phyloP scores from a whole-genome alignment of 495 filamentous ascomycete genomes.

The Annulohypoxylon nitens region DNA sequence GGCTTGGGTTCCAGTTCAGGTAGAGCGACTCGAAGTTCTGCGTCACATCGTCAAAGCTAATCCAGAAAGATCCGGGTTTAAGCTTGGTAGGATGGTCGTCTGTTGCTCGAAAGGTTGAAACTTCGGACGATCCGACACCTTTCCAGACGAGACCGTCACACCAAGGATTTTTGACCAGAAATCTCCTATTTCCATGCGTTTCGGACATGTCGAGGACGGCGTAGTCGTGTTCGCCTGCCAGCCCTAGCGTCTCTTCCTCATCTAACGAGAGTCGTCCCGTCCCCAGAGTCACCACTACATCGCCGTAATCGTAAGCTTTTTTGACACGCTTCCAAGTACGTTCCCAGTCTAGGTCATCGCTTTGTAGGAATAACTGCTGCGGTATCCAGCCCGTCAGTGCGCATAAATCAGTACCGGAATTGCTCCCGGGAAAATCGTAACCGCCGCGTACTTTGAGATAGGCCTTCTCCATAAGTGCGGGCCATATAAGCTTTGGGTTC shows the following conservation, averaged over 20 bases:
- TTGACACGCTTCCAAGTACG: conserved; percentile 84
- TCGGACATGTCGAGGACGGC: conserved; percentile 84
- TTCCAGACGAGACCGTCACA: conserved; percentile 80
- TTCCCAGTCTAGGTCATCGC: conserved; percentile 79
- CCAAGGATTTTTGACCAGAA: conserved; percentile 98
- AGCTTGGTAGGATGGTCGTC: conserved; percentile 49
- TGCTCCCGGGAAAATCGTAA: conserved; percentile 98
- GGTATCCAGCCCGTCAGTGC: conserved; percentile 96
- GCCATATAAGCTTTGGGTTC: conserved; percentile 83
- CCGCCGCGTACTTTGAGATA: conserved; percentile 97
- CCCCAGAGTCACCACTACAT: conserved; percentile 90
- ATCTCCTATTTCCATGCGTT: conserved; percentile 68
- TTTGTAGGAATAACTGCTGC: conserved; percentile 91
- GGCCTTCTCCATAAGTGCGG: conserved; percentile 95
- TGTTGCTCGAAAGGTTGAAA: conserved; percentile 23
- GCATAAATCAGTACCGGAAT: conserved; percentile 93
- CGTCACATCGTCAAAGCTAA: conserved; percentile 83
- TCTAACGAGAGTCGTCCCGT: conserved; percentile 81
- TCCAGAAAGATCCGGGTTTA: conserved; percentile 88
- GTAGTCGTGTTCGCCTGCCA: conserved; percentile 94
- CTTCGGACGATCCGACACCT: conserved; percentile 47
- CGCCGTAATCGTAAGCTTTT: conserved; percentile 78
- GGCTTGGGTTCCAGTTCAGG: conserved; percentile 93
- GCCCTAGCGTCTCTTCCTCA: conserved; percentile 82
- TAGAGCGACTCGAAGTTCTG: conserved; percentile 96